These are phyloP conservation scores for Backusella macrospora DNA, from an alignment of 192 early-diverging fungal genomes.

Conservation along the genomic window DNA sequence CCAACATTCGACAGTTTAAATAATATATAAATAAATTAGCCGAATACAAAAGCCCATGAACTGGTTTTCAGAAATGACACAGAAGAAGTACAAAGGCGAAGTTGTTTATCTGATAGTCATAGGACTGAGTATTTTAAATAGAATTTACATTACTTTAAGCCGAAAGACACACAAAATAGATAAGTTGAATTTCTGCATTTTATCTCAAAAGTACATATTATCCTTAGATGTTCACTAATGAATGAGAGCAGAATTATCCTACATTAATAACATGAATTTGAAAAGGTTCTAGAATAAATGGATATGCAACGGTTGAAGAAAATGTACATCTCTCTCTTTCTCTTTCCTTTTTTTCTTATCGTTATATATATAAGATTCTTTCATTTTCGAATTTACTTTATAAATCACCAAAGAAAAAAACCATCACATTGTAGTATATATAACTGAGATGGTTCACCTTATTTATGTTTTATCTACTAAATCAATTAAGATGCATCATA, in stretches of 20 bases:
- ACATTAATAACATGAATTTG: neutral
- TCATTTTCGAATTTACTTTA: too few relatives aligned
- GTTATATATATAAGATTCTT: too few relatives aligned
- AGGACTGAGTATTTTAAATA: neutral
- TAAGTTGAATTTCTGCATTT: neutral
- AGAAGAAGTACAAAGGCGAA: neutral
- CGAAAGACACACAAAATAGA: neutral
- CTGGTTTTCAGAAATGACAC: neutral
- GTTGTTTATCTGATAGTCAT: neutral
- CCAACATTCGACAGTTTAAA: neutral
- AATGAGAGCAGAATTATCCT: neutral
- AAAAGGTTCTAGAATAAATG: constrained; percentile 17
- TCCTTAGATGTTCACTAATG: neutral
- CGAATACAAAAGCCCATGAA: neutral
- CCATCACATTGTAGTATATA: neutral
- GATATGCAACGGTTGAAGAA: neutral
- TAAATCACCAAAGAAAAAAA: neutral
- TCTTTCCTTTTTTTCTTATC: too few relatives aligned
- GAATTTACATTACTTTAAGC: neutral
- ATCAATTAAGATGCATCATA: too few relatives aligned
- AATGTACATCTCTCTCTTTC: neutral
- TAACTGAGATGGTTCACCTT: neutral
- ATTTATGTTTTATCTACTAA: neutral
- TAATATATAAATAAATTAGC: neutral
- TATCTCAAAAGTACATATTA: neutral